Evolutionary conservation across 345 rosid genomes (phyloP), one percentile per base, ranked within the genome.

Genomic region (Camelina neglecta): DNA sequence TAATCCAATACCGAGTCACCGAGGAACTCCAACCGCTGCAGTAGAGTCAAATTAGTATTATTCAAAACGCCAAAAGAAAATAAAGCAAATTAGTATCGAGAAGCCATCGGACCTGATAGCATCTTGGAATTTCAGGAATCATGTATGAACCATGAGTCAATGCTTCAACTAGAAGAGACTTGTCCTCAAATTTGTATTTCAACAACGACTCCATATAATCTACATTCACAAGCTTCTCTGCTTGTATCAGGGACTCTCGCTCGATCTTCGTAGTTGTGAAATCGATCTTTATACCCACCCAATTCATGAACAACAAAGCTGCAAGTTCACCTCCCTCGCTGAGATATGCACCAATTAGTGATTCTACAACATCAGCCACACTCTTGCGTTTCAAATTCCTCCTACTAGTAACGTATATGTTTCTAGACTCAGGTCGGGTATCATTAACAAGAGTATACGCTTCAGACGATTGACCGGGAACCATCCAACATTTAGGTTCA

Each of bases 61-160:
- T n/a, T 8, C 2, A 7, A 65, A 42, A 31, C 53, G 8, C 39
- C 13, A 18, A 48, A 11, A 58, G 11, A 49, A 33, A 8, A 16
- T 7, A 18, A 12, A 26, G 23, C 62, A 48, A 23, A 26, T 8
- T 33, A 58, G 5, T 26, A 72, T 8, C 47, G 53, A 65, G 29
- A 71, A 77, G 41, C 0, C 41, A 71, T 8, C 3, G 5, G 51
- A 94, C 98, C 97, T 94, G 96, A 83, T 92, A 95, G 62, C 97
- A 95, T 74, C 87, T 85, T 45, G 96, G 92, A 66, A 90, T 85
- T 65, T 90, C 96, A n/a, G 97, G 88, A 60, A 87, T 76, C 97
- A 90, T 89, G 83, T 82, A 92, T 41, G 99, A 95, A 48, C 94
- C 98, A 78, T 95, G 99, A 16, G 96, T 95, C 71, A 95, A 73